Evolutionary conservation across 1,139 yeast species (phyloP), one percentile per base, ranked within the genome.

Genomic region (Debaryomyces udenii): DNA sequence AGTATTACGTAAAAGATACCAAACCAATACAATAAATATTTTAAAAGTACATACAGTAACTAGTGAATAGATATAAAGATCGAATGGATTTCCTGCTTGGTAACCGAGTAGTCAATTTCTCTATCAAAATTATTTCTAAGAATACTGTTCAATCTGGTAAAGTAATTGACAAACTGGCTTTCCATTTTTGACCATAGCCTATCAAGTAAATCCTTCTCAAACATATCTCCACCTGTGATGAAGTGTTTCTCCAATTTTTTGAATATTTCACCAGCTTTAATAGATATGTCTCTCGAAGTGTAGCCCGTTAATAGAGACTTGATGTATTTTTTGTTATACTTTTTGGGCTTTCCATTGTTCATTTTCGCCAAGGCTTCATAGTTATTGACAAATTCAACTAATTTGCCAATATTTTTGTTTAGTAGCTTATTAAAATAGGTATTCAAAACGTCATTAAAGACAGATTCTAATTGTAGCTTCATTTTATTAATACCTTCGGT

Each of bases 321-420:
- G 45, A 88, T 66, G 17, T 78, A 74, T 38, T 80, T 74, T 51
- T 76, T 76, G 47, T 80, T 82, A 50, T 81, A 83, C 18, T 85
- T 82, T 50, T 83, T 85, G 47, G 84, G 80, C 48, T 73, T 76
- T 1, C 83, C 74, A 32, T 63, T 62, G 40, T 62, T 64, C 31
- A 72, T 69, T 34, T 70, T 75, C 4, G 72, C 58, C 18, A 81
- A 61, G 2, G 77, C 72, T 41, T 83, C 84, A 37, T 85, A 80
- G 34, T 83, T 88, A 35, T 75, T 75, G 4, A 89, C 78, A 57
- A 86, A 84, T 23, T 81, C 82, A 27, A 77, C 67, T 42, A 86
- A 62, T 55, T 81, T 84, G 4, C 89, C 94, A 57, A 87, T 54
- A 39, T 62, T 60, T 43, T 68, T 67, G 34, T 55, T 57, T 29